A percentile compares a stretch with the other conserved stretches of the same genome.
Conservation (phyloP, 164 flowering plant species). For the Malania oleifera region DNA sequence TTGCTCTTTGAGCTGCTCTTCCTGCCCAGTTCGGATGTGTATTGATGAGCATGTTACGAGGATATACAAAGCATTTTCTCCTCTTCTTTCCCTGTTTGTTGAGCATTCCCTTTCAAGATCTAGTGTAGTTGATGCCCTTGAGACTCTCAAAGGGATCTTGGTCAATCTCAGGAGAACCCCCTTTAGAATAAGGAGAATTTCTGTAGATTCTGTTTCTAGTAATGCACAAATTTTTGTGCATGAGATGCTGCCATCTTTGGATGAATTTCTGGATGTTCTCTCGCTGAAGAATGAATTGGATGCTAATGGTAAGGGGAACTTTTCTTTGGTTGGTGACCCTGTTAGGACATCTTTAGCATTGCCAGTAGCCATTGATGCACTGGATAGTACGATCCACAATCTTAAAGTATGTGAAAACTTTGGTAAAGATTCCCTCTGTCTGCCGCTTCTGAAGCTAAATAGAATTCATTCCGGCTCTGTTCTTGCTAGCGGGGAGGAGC, state of each 20-base stretch:
- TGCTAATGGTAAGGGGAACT: slow-evolving; percentile 32
- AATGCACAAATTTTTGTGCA: slow-evolving; percentile 18
- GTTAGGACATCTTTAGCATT: slow-evolving; percentile 67
- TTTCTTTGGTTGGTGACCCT: slow-evolving; percentile 72
- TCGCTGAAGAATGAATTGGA: slow-evolving; percentile 42
- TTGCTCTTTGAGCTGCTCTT: slow-evolving; percentile 45
- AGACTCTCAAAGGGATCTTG: slow-evolving; percentile 36
- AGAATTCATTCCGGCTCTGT: slow-evolving; percentile 82
- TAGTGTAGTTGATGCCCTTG: slow-evolving; percentile 41
- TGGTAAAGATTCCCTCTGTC: slow-evolving; percentile 36
- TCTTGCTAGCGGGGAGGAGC: slow-evolving; percentile 91
- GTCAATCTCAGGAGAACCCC: slow-evolving; percentile 41
- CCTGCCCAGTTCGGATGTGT: slow-evolving; percentile 76
- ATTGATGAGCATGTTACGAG: slow-evolving; percentile 75
- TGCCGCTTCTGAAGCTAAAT: slow-evolving; percentile 60
- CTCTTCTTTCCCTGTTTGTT: slow-evolving; percentile 39
- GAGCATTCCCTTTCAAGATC: slow-evolving; percentile 33
- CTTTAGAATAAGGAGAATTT: slow-evolving; percentile 50
- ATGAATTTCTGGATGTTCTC: slow-evolving; percentile 48
- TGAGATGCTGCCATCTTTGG: slow-evolving; percentile 36
- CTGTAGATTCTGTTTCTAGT: slow-evolving; percentile 27
- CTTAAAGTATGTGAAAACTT: slow-evolving; percentile 30
- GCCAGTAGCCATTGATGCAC: slow-evolving; percentile 74
- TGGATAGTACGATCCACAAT: slow-evolving; percentile 47
- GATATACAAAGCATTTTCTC: slow-evolving; percentile 55